Evolutionary conservation across 2,329 filamentous ascomycete genomes (phyloP).

Genomic region (Zasmidium cellare): DNA sequence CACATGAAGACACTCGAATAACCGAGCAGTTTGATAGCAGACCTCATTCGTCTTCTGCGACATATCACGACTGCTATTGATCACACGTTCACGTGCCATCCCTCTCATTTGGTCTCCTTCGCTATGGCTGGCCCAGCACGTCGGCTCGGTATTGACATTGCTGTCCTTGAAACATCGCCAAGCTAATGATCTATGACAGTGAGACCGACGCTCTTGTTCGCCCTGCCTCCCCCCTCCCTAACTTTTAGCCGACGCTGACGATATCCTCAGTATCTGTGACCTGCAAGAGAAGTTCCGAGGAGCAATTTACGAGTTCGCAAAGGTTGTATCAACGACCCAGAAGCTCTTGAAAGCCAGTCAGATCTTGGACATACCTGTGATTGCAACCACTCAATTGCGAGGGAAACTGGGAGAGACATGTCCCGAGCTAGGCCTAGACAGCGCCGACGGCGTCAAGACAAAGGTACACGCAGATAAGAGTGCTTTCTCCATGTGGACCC

Average conservation of each 20-base stretch:
- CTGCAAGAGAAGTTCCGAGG: constrained; percentile 89
- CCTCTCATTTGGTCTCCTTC: not conserved
- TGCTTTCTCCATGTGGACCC: constrained; percentile 82
- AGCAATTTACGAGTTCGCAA: constrained; percentile 81
- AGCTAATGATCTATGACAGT: constrained; percentile 4
- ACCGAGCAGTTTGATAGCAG: not conserved
- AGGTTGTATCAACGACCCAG: constrained; percentile 59
- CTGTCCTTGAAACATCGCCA: not conserved
- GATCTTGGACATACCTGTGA: constrained; percentile 70
- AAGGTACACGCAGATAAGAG: constrained; percentile 76
- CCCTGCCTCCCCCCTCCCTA: not conserved
- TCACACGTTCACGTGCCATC: not conserved
- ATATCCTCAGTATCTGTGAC: constrained; percentile 73
- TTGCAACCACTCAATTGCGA: constrained; percentile 82
- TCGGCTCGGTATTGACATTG: constrained; percentile 3
- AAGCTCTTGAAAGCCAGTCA: constrained; percentile 53
- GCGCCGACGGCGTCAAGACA: constrained; percentile 52
- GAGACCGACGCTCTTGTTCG: constrained; percentile 9
- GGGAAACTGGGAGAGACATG: constrained; percentile 79
- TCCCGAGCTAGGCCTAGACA: constrained; percentile 62
- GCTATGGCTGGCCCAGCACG: constrained; percentile 7
- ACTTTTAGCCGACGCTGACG: not conserved
- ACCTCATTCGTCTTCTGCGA: not conserved
- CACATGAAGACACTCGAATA: not conserved
- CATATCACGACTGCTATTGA: not conserved